Evolutionary conservation across 768 basidiomycete species (phyloP).

Genomic region (Coprinopsis cinerea): DNA sequence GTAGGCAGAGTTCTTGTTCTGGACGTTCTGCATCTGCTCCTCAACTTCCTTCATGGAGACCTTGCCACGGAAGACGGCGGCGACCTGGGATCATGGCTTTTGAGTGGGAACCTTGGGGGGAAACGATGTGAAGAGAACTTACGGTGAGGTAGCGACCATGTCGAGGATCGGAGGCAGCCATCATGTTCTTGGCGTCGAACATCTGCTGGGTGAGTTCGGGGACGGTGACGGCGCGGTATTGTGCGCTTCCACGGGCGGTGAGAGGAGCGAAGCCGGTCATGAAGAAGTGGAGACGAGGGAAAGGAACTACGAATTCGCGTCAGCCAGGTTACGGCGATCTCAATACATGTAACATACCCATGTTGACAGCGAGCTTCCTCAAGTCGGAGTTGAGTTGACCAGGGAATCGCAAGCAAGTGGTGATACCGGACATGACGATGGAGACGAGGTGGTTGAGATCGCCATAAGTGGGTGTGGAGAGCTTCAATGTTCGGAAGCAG

Average conservation of each 20-base stretch:
- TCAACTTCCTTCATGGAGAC: constrained; percentile 99
- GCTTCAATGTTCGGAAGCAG: constrained; percentile 96
- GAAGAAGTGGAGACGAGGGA: constrained; percentile 99
- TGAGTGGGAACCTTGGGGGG: not conserved
- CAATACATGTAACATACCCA: constrained; percentile 60
- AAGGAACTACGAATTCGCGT: constrained; percentile 59
- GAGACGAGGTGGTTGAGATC: constrained; percentile 98
- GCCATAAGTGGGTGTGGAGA: constrained; percentile 91
- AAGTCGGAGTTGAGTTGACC: constrained; percentile 99
- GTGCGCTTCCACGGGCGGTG: constrained; percentile 88
- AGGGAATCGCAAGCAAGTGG: constrained; percentile 98
- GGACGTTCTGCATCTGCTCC: constrained; percentile 97
- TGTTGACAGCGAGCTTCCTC: constrained; percentile 97
- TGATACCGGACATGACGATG: constrained; percentile 97
- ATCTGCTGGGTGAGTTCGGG: constrained; percentile 98
- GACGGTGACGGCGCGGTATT: constrained; percentile 95
- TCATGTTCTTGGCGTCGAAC: constrained; percentile 99
- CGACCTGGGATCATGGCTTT: constrained; percentile 43
- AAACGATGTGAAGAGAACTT: constrained; percentile 16
- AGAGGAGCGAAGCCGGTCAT: constrained; percentile 95
- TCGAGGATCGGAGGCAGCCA: constrained; percentile 96
- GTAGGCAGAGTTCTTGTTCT: constrained; percentile 96
- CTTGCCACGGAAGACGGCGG: constrained; percentile 97
- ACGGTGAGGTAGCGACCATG: constrained; percentile 98
- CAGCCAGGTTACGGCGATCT: not conserved